Evolutionary conservation across 306 rosid species (phyloP), one percentile per base, ranked within the genome.

Genomic region (Corylus avellana): DNA sequence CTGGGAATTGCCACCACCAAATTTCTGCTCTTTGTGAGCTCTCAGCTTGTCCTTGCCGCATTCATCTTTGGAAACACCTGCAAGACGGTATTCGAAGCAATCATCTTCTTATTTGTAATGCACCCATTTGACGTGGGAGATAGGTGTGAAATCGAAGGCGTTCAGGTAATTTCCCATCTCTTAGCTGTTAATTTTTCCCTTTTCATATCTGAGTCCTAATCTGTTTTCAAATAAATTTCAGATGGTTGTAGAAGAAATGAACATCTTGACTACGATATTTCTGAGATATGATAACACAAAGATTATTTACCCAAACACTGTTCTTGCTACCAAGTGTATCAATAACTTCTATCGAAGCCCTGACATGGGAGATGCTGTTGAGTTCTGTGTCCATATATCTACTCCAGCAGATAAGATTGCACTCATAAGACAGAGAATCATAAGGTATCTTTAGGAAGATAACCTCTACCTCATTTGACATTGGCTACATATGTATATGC

Each of bases 191-290:
- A 20, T 42, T 22, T 0, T 46, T 77, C 58, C 48, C 59, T 7
- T 48, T 74, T 3, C 9, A 64, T 49, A n/a, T n/a, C 3, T 63
- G 39, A 8, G 18, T 62, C 70, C 80, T 89, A 79, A 86, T 73
- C 80, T 20, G 18, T 74, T 27, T 44, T 47, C 57, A 72, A 6
- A 56, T 48, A 55, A 53, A 79, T 80, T 80, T 77, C 97, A 96
- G 99, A 86, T 96, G 99, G 83, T 96, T 56, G 99, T 93, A 37
- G 99, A 96, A 85, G 99, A 96, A 75, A 96, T 96, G 99, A 96
- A 96, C 86, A 91, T 96, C 85, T 86, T 96, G 87, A 91, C 97
- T 32, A 96, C 98, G 20, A n/a, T 93, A 80, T 96, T 96, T 80
- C 77, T 96, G 77, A 89, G 92, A 81, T 85, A 49, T 32, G 99